Evolutionary conservation across 176 grass and related monocot genomes (phyloP), one percentile per base, ranked within the genome.

Genomic region (Aegilops umbellulata): DNA sequence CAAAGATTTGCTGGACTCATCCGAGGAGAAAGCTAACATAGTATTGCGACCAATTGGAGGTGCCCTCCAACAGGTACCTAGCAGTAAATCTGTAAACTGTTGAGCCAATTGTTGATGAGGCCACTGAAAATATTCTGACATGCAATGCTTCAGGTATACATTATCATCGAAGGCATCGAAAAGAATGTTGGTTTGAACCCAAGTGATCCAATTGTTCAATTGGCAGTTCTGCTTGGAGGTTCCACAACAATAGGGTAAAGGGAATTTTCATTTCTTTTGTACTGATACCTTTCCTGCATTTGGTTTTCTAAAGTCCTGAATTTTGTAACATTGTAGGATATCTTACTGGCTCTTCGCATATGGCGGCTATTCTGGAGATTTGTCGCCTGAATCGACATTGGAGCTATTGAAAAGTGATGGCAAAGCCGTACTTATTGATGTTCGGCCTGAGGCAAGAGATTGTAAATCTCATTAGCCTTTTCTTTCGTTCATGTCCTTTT

Each of bases 391-490:
- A 80, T 82, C 65, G 41, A 92, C 97, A 60, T 84, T 98, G n/a
- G 90, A 91, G 27, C 86, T 98, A 27, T 76, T 98, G 79, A 94
- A 86, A 93, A 89, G 87, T 74, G 88, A 94, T 80, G 78, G 60
- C 71, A 91, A 92, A 82, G 91, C 97, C 77, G 82, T 98, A 86
- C 97, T 98, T 79, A 82, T 98, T 79, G 97, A 98, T 95, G 94
- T 98, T 89, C 92, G 97, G 82, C 87, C 94, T 92, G 94, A 98
- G 97, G 97, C 92, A 98, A 95, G 97, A 94, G 80, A 95, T 89
- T 98, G 91, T 94, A 94, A 94, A 95, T 95, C 92, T 95, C 93
- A 94, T 71, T 82, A 85, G 85, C 94, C 87, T 94, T 86, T 92
- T 89, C 83, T 90, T 93, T 92, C 29, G 39, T 83, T 84, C 29